A percentile compares a stretch with the other conserved stretches of the same genome.
Evolutionary conservation across 2,329 filamentous ascomycete genomes (phyloP).

Genomic region (Fusarium pininemorale): DNA sequence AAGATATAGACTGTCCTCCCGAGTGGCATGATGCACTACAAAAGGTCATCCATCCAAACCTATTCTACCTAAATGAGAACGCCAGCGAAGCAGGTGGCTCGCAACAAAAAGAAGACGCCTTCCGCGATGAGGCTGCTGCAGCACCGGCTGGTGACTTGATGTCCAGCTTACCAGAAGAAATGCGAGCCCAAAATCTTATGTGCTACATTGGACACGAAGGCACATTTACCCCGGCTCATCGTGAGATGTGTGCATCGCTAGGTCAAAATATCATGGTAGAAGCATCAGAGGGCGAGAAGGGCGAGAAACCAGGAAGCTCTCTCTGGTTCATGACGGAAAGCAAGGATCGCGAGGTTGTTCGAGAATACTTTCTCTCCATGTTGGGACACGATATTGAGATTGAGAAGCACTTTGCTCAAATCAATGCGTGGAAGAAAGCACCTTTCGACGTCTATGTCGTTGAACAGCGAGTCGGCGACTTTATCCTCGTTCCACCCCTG

Average conservation of each 20-base stretch:
- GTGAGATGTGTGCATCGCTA: slow-evolving; percentile 96
- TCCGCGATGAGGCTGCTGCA: slow-evolving; percentile 63
- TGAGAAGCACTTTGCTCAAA: slow-evolving; percentile 94
- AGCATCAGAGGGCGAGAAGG: slow-evolving; percentile 76
- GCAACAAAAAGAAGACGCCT: slow-evolving; percentile 50
- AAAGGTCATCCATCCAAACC: slow-evolving; percentile 78
- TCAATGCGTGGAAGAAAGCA: slow-evolving; percentile 94
- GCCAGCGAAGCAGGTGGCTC: slow-evolving; percentile 55
- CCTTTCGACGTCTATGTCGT: slow-evolving; percentile 94
- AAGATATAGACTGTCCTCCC: slow-evolving; percentile 93
- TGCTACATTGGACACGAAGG: slow-evolving; percentile 98
- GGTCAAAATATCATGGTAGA: slow-evolving; percentile 99
- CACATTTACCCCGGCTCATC: slow-evolving; percentile 93
- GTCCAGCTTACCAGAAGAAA: slow-evolving; percentile 85
- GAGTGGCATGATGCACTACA: slow-evolving; percentile 86
- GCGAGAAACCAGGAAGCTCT: slow-evolving; percentile 85
- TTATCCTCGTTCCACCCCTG: slow-evolving; percentile 90
- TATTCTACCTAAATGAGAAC: slow-evolving; percentile 91
- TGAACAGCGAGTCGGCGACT: slow-evolving; percentile 89
- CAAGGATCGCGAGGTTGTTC: slow-evolving; percentile 88
- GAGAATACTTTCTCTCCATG: slow-evolving; percentile 92
- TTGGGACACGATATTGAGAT: slow-evolving; percentile 97
- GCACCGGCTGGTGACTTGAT: slow-evolving; percentile 89
- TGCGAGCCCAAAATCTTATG: slow-evolving; percentile 97
- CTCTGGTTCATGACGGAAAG: slow-evolving; percentile 99